These are phyloP conservation scores for Aspergillus uvarum DNA, from an alignment of 2,329 filamentous ascomycete species.

Conservation along the genomic window DNA sequence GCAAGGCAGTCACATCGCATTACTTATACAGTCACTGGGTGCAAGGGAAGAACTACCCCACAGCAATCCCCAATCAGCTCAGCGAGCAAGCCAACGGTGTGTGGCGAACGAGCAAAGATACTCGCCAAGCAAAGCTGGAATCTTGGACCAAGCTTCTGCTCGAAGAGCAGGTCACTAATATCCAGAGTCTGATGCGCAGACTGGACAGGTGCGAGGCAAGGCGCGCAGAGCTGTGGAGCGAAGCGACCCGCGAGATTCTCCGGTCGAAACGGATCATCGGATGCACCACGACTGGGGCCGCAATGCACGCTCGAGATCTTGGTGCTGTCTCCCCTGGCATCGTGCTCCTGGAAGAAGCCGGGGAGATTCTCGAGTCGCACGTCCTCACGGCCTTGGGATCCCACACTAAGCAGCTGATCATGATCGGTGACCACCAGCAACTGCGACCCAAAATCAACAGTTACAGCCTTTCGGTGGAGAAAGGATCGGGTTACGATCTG, in stretches of 20 bases:
- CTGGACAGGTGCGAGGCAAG: constrained; percentile 16
- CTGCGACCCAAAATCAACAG: constrained; percentile 66
- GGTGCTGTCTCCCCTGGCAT: constrained; percentile 57
- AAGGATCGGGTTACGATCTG: constrained; percentile 64
- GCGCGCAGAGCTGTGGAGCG: constrained; percentile 12
- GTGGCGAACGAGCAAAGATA: no score
- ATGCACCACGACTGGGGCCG: constrained; percentile 70
- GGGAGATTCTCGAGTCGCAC: constrained; percentile 70
- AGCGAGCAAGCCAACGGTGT: no score
- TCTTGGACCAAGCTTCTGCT: constrained; percentile 51
- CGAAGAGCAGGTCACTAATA: constrained; percentile 48
- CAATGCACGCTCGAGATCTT: constrained; percentile 60
- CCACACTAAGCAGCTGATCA: constrained; percentile 60
- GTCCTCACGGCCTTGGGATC: constrained; percentile 60
- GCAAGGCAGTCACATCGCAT: constrained; percentile 44
- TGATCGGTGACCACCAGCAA: constrained; percentile 74
- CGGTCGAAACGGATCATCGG: constrained; percentile 61
- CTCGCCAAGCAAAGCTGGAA: constrained; percentile 38
- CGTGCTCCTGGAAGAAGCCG: constrained; percentile 69
- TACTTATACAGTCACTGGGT: constrained; percentile 36
- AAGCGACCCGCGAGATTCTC: constrained; percentile 40
- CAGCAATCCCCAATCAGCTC: no score
- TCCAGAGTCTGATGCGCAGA: constrained; percentile 4
- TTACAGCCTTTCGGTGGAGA: constrained; percentile 61
- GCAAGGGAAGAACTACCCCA: no score